Base-by-base conservation (phyloP, 805 yeast genomes). In the Kazachstania africana region DNA sequence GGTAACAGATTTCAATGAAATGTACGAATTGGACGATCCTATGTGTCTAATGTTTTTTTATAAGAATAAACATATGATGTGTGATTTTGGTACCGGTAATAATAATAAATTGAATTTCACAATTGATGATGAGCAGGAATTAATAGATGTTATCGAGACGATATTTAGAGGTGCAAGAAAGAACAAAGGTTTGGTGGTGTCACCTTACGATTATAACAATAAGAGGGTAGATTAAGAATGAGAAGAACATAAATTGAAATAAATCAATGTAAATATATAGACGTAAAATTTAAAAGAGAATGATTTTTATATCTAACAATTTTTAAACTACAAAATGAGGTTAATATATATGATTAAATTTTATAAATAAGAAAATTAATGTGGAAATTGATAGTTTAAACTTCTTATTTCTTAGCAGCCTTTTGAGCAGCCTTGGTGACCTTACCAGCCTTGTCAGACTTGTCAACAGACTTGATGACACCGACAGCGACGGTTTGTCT, bases 401-500 rank as follows among this genome's bases (percentile, higher is more conserved):
- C n/a, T n/a, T n/a, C 47, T 47, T 53, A 49, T 51, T 53, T 45
- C 50, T 50, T 53, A 37, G 45, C 42, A 42, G 56, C 56, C 55
- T 53, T 53, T 28, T 33, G 40, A 65, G 94, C 95, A 66, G 94
- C 83, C 84, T 83, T 83, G 85, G 94, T 82, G 58, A 82, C 91
- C 85, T 83, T 82, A 70, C 84, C 87, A 59, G 84, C 82, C 60
- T 66, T 69, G 68, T 75, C 78, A 50, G 81, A 60, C 80, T 84
- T 84, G 60, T 72, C 93, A 56, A 84, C 94, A 47, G 84, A 67
- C 78, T 88, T 88, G 81, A 88, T 81, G 63, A 87, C 95, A 82
- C 96, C 96, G 64, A 87, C 96, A 65, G 96, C 96, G 60, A 87
- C 96, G 57, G 96, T 87, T 73, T 85, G 95, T 81, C 96, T 82